phyloP scores from a whole-genome alignment of 2,329 filamentous ascomycete species.

The Verticillium nonalfalfae region DNA sequence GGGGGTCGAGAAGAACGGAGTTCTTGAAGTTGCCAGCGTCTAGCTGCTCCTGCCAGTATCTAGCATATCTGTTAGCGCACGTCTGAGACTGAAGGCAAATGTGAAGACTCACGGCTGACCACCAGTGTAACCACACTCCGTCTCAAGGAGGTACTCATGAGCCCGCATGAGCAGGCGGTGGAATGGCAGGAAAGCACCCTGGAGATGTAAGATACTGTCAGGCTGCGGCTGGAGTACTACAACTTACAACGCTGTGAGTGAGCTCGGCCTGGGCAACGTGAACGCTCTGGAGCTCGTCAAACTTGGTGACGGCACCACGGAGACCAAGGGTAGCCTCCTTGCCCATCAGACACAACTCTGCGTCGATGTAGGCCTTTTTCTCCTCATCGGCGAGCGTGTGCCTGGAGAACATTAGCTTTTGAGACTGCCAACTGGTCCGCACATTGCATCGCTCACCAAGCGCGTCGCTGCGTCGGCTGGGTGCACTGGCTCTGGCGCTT shows the following conservation, averaged over 20 bases:
- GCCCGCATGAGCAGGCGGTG: conserved; percentile 20
- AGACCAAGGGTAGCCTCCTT: conserved; percentile 6
- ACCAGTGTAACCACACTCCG: conserved; percentile 20
- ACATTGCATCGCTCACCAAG: neutral
- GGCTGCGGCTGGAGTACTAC: too few relatives aligned
- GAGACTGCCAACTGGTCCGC: neutral
- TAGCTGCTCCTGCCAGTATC: conserved; percentile 9
- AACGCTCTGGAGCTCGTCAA: conserved; percentile 11
- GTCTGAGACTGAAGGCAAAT: neutral
- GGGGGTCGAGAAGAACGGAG: conserved; percentile 8
- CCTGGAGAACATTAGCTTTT: conserved; percentile 1
- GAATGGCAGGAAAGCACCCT: conserved; percentile 21
- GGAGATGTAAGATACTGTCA: neutral
- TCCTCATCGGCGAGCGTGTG: conserved; percentile 10
- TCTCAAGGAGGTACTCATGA: conserved; percentile 18
- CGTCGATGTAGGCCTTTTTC: conserved; percentile 12
- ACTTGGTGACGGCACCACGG: conserved; percentile 6
- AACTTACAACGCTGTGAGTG: conserved; percentile 9
- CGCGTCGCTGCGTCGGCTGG: neutral
- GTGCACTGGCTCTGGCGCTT: neutral
- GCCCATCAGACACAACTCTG: conserved; percentile 11
- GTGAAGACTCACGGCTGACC: conserved; percentile 14
- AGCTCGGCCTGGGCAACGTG: conserved; percentile 10
- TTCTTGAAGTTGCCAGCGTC: conserved; percentile 5
- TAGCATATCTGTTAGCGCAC: neutral